These are phyloP conservation scores for Phyllostachys edulis DNA, from an alignment of 176 grass and related monocot species.

Conservation along the genomic window DNA sequence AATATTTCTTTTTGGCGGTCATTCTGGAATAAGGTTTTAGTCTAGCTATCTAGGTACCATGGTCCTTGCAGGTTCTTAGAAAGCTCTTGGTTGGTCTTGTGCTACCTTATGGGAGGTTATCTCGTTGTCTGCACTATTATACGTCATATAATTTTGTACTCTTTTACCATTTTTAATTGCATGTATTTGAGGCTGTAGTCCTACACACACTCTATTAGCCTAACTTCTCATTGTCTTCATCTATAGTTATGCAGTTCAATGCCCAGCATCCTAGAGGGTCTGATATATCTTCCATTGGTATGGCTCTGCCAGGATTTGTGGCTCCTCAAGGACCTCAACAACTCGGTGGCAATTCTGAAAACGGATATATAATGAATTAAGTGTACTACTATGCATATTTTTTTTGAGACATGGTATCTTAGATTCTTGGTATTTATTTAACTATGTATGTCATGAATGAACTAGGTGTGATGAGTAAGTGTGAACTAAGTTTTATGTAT, in stretches of 20 bases:
- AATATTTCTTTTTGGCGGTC: not conserved
- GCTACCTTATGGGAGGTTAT: not conserved
- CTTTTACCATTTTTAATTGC: not conserved
- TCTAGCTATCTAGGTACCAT: not conserved
- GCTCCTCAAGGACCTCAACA: slow-evolving; percentile 42
- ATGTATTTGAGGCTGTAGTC: not conserved
- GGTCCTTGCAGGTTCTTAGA: not conserved
- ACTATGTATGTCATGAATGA: too few relatives aligned
- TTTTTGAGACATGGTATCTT: too few relatives aligned
- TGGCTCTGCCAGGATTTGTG: slow-evolving; percentile 58
- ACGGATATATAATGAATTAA: too few relatives aligned
- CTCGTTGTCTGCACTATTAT: not conserved
- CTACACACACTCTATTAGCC: not conserved
- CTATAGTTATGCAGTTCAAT: slow-evolving; percentile 63
- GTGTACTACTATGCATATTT: too few relatives aligned
- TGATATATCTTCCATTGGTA: slow-evolving; percentile 53
- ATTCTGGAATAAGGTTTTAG: not conserved
- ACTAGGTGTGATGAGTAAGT: too few relatives aligned
- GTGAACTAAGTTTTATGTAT: too few relatives aligned
- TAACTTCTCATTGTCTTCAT: slow-evolving; percentile 10
- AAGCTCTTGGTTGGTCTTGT: not conserved
- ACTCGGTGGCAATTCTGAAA: slow-evolving; percentile 54
- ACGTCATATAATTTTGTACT: not conserved
- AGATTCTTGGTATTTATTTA: too few relatives aligned
- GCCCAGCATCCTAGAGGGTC: slow-evolving; percentile 33